Evolutionary conservation across 805 yeast genomes (phyloP).

Genomic region (Ogataea parapolymorpha): DNA sequence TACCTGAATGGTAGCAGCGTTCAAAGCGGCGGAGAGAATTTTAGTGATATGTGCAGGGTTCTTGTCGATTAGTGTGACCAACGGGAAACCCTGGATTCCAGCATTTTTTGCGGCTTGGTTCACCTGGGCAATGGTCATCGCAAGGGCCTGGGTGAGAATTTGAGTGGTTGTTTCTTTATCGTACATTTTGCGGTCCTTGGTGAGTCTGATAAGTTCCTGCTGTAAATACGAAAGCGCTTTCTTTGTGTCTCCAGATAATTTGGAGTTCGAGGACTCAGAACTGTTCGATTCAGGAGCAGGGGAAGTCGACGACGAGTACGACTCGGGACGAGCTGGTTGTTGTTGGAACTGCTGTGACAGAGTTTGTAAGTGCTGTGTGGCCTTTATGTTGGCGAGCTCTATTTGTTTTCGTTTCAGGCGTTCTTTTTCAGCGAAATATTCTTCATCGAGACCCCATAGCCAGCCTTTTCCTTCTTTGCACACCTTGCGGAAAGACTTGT

Average conservation of each 20-base stretch:
- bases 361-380: conserved; percentile 17
- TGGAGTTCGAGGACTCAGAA: conserved; percentile 8
- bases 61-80: conserved; percentile 72
- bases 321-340: conserved; percentile 17
- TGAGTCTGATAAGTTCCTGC: conserved; percentile 76
- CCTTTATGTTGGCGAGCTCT: conserved; percentile 45
- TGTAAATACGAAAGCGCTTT: conserved; percentile 80
- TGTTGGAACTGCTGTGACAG: conserved; percentile 24
- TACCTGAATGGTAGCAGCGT: conserved; percentile 66
- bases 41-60: conserved; percentile 79
- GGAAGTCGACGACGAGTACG: conserved; percentile 1
- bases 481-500: conserved; percentile 78
- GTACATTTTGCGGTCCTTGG: conserved; percentile 72
- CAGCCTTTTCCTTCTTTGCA: conserved; percentile 91
- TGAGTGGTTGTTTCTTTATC: conserved; percentile 82
- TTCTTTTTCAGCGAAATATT: conserved; percentile 78
- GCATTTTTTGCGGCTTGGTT: conserved; percentile 84
- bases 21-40: conserved; percentile 75
- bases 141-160: conserved; percentile 83
- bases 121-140: conserved; percentile 89
- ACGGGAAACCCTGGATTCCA: conserved; percentile 75
- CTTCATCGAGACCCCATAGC: conserved; percentile 91
- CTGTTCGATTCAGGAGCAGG: conserved; percentile 20
- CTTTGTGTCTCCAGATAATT: conserved; percentile 57
- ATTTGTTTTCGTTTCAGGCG: conserved; percentile 59